phyloP scores from a whole-genome alignment of 768 basidiomycete species.

The Boletus bicolor region DNA sequence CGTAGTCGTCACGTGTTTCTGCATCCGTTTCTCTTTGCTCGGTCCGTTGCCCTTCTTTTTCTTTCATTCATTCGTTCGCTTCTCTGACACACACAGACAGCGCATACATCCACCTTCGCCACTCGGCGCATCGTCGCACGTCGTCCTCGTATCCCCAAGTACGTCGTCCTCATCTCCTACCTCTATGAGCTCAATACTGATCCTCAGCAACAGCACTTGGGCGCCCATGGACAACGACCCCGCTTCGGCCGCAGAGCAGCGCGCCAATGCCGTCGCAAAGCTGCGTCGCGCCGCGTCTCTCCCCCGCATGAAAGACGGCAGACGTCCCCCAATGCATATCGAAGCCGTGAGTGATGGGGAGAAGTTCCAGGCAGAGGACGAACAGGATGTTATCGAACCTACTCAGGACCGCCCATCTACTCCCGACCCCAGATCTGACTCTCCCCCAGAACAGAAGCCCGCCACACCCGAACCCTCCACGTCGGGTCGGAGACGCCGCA shows the following conservation, averaged over 20 bases:
- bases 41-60: slow-evolving; percentile 6
- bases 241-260: slow-evolving; percentile 64
- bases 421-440: slow-evolving; percentile 25
- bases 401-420: slow-evolving; percentile 6
- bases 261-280: slow-evolving; percentile 84
- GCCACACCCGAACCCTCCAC: slow-evolving; percentile 43
- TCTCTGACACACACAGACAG: slow-evolving; percentile 1
- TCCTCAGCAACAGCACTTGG: slow-evolving; percentile 2
- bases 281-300: slow-evolving; percentile 90
- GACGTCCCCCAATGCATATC: slow-evolving; percentile 82
- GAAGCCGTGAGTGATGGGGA: slow-evolving; percentile 84
- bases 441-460: slow-evolving; percentile 29
- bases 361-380: slow-evolving; percentile 45
- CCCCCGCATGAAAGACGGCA: slow-evolving; percentile 87
- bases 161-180: neutral
- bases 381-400: slow-evolving; percentile 11
- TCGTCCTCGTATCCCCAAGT: neutral
- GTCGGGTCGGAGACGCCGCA: slow-evolving; percentile 57
- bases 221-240: slow-evolving; percentile 35
- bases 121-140: slow-evolving; percentile 6
- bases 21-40: slow-evolving; percentile 6
- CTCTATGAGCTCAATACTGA: neutral
- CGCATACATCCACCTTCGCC: slow-evolving; percentile 13
- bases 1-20: slow-evolving; percentile 15
- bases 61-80: neutral